Evolutionary conservation across 148 eudicot genomes (phyloP), one percentile per base, ranked within the genome.

Genomic region (Heliamphora exappendiculata): DNA sequence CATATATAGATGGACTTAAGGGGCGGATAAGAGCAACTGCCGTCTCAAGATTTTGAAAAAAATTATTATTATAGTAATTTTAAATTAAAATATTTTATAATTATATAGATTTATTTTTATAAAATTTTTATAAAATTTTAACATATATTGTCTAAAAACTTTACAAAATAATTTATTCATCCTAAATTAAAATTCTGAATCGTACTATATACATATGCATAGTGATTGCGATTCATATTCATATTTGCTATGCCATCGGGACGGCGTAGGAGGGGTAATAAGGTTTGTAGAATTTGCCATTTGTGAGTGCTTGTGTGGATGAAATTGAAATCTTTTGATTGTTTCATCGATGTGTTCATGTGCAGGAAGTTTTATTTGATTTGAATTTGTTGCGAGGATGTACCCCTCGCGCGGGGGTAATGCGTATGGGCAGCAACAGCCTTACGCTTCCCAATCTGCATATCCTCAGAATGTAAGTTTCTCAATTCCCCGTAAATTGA

Each of bases 371-470:
- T 69, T 70, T 2, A 16, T 47, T 29, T 70, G 73, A 29, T 67
- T 24, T 28, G 57, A 2, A 53, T 49, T 70, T 70, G 22, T 17
- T 50, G 42, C 1, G 75, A 53, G 45, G 19, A 75, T 75, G 70
- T 67, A 75, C 76, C 39, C 75, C 31, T 76, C 78, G 24, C 62
- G 78, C 4, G 73, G 78, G 13, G 58, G 67, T 17, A 66, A 34
- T 67, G 44, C 62, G 9, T 51, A 37, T 24, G 78, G 78, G 70
- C 78, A 75, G 71, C 78, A 75, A 20, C 79, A 54, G 63, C 66
- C 79, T 16, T 77, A 77, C 44, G 36, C 65, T 77, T 77, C 79
- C 3, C 79, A 76, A 39, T 66, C 73, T 36, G 64, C 79, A 2
- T 77, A 68, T 77, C 4, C 79, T 10, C 79, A 54, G 54, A 47